Evolutionary conservation across 2,329 filamentous ascomycete species (phyloP).

Genomic region (Fonsecaea nubica): DNA sequence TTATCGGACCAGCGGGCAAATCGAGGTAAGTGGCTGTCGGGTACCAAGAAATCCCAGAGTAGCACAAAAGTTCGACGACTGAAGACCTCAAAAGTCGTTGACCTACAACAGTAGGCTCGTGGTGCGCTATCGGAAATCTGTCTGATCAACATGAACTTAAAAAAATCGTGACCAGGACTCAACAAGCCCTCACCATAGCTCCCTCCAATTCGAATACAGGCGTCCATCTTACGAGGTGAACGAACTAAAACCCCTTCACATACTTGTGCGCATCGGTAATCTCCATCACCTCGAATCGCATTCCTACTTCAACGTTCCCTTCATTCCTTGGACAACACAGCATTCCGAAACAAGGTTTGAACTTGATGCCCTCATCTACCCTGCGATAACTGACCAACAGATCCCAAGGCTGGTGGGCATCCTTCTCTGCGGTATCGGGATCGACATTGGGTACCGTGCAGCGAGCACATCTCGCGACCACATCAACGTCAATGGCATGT

Average conservation of each 20-base stretch:
- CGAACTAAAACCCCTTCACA: constrained; percentile 48
- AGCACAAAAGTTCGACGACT: not conserved
- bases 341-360: constrained; percentile 73
- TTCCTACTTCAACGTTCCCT: constrained; percentile 63
- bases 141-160: not conserved
- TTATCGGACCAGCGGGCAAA: not conserved
- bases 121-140: not conserved
- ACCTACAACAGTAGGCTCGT: not conserved
- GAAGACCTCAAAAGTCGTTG: not conserved
- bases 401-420: constrained; percentile 67
- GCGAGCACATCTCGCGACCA: constrained; percentile 64
- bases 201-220: not conserved
- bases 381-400: constrained; percentile 66
- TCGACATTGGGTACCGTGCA: constrained; percentile 71
- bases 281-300: constrained; percentile 63
- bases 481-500: constrained; percentile 57
- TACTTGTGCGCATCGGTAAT: constrained; percentile 64
- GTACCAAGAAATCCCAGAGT: not conserved
- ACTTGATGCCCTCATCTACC: constrained; percentile 66
- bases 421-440: constrained; percentile 65
- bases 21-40: not conserved
- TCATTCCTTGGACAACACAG: constrained; percentile 64
- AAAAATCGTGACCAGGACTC: not conserved
- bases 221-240: not conserved
- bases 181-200: not conserved